These are phyloP conservation scores for Alloascoidea hylecoeti DNA, from an alignment of 805 yeast species.

Conservation along the genomic window DNA sequence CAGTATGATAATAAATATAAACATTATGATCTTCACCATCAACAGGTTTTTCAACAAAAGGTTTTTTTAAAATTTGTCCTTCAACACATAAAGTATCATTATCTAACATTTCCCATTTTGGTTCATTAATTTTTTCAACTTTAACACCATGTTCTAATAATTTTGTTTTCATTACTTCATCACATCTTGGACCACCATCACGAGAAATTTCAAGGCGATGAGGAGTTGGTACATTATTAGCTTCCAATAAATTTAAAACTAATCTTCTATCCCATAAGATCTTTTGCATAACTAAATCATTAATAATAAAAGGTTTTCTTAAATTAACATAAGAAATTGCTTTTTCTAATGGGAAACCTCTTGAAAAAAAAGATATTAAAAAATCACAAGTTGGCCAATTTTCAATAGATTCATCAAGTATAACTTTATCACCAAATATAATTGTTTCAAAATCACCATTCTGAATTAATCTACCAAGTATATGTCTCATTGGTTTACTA, in stretches of 20 bases:
- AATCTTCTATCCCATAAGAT: conserved; percentile 95
- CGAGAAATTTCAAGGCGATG: conserved; percentile 77
- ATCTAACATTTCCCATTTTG: conserved; percentile 70
- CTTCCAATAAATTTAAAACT: conserved; percentile 65
- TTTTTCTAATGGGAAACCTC: conserved; percentile 91
- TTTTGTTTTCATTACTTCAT: conserved; percentile 46
- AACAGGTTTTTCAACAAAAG: conserved; percentile 96
- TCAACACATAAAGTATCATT: conserved; percentile 72
- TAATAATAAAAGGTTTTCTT: conserved; percentile 79
- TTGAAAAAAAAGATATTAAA: conserved; percentile 83
- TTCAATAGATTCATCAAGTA: conserved; percentile 82
- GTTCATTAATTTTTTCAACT: conserved; percentile 37
- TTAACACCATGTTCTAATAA: conserved; percentile 50
- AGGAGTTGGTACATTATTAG: conserved; percentile 83
- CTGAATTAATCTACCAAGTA: conserved; percentile 74
- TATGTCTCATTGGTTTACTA: conserved; percentile 89
- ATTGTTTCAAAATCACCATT: conserved; percentile 94
- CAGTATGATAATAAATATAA: conserved; percentile 74
- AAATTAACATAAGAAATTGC: conserved; percentile 84
- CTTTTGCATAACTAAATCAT: conserved; percentile 84
- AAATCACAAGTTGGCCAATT: conserved; percentile 99
- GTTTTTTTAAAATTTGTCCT: conserved; percentile 64
- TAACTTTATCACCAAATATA: conserved; percentile 94
- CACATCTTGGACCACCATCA: conserved; percentile 92
- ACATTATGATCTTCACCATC: conserved; percentile 98